Evolutionary conservation across 2,329 filamentous ascomycete genomes (phyloP).

Genomic region (Aspergillus chevalieri): DNA sequence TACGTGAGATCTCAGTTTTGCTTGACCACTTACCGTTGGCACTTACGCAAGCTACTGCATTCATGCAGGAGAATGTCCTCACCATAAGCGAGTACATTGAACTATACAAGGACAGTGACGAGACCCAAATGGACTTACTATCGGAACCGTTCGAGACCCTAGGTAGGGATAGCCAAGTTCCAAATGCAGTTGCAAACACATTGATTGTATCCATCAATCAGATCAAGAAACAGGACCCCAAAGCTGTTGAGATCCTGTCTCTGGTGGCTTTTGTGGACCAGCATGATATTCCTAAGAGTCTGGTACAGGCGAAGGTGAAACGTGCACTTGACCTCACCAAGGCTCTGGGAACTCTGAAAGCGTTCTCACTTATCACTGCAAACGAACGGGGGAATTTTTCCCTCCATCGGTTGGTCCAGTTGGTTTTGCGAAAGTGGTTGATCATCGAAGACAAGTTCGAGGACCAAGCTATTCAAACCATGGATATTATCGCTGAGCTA

Average conservation of each 20-base stretch:
- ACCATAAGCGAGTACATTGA: constrained; percentile 9
- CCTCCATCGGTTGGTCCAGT: constrained; percentile 8
- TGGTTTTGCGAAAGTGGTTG: constrained; percentile 10
- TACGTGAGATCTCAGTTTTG: constrained; percentile 4
- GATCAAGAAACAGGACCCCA: constrained; percentile 6
- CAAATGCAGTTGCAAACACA: constrained; percentile 9
- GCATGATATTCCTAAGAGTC: constrained; percentile 4
- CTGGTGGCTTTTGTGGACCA: constrained; percentile 8
- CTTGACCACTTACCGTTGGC: constrained; percentile 8
- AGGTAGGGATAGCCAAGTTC: constrained; percentile 5
- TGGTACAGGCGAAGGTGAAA: constrained; percentile 5
- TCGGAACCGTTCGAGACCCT: constrained; percentile 10
- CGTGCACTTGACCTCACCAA: constrained; percentile 4
- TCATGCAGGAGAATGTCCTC: constrained; percentile 9
- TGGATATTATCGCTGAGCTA: constrained; percentile 5
- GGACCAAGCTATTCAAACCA: constrained; percentile 5
- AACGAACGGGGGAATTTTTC: constrained; percentile 6
- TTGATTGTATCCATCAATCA: constrained; percentile 9
- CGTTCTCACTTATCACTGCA: constrained; percentile 7
- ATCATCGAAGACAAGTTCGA: constrained; percentile 5
- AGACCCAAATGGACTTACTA: constrained; percentile 9
- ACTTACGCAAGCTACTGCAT: constrained; percentile 8
- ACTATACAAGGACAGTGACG: constrained; percentile 9
- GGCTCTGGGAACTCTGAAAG: constrained; percentile 7
- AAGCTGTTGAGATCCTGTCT: constrained; percentile 5